These are phyloP conservation scores for Cordyceps cicadae DNA, from an alignment of 2,329 filamentous ascomycete species.

Conservation along the genomic window DNA sequence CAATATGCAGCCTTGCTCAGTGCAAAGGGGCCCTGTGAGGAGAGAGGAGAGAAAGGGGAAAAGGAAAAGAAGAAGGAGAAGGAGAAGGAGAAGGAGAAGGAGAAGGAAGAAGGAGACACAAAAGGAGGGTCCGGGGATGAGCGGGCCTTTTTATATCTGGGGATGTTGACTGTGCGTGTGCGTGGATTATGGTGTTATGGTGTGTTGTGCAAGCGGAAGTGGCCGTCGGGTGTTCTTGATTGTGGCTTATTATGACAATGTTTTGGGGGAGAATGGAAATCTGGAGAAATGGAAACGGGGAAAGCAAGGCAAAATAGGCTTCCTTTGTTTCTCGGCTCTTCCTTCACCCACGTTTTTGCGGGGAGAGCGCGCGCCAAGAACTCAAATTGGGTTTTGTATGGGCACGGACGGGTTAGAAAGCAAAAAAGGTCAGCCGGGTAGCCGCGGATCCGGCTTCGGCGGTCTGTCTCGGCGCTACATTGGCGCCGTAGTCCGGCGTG, in stretches of 20 bases:
- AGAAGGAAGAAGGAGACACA: too few species aligned
- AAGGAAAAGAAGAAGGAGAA: neutral
- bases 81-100: neutral
- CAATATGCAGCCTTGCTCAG: neutral
- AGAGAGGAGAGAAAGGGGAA: neutral
- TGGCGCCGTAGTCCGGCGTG: neutral
- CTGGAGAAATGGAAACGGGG: too few species aligned
- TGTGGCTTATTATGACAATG: neutral
- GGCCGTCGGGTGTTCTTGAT: neutral
- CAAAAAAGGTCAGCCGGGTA: neutral
- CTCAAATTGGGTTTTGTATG: too few species aligned
- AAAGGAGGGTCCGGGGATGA: neutral
- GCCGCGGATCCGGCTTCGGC: constrained; percentile 3
- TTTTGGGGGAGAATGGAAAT: too few species aligned
- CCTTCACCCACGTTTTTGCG: neutral
- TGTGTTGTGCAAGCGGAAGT: neutral
- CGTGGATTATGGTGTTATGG: neutral
- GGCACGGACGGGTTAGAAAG: too few species aligned
- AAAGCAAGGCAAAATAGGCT: too few species aligned
- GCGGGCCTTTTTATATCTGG: neutral
- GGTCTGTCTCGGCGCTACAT: neutral
- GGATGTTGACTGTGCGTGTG: neutral
- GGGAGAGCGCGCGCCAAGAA: neutral
- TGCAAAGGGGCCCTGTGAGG: neutral
- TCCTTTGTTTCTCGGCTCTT: neutral